Evolutionary conservation across 164 flowering plant genomes (phyloP), one percentile per base, ranked within the genome.

Genomic region (Liriodendron chinense): DNA sequence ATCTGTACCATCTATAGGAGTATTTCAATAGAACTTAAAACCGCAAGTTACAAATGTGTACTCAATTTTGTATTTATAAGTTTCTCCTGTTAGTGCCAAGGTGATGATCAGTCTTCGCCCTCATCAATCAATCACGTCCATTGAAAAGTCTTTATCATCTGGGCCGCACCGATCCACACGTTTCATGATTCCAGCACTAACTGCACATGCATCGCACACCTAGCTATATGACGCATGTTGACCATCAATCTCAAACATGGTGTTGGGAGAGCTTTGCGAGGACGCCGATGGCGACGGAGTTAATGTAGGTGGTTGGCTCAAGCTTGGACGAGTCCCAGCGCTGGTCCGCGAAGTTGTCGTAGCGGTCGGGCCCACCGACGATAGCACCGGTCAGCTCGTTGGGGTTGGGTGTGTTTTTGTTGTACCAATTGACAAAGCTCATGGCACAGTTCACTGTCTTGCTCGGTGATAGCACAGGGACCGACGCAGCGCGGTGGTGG

Each of bases 351-450:
- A 94, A 94, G 53, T 87, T 81, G 69, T 96, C 99, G 65, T 78
- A 70, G 0, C 81, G 78, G 75, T 95, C 94, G 9, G 99, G 99
- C 8, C 99, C 99, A 1, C 99, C 99, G 0, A 96, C 81, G 3
- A 96, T 84, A 73, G 99, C 99, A 0, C 98, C 98, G 0, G 97
- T 94, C 18, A 94, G 91, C 86, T 89, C 97, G 50, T 94, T 89
- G 1, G 87, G 83, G 85, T 96, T 96, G 0, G 96, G 89, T 2
- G 0, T 7, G 43, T 88, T 56, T 56, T 76, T 84, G 14, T 74
- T 69, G 80, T 43, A 88, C 89, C 88, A 93, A 22, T 86, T 1
- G 0, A 76, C 82, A 75, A 96, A 96, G 84, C 86, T 89, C 92
- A 88, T 81, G 6, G 84, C 80, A 74, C 99, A 96, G 77, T 74